phyloP scores from a whole-genome alignment of 176 grass and related monocot genomes.

The Poa annua region DNA sequence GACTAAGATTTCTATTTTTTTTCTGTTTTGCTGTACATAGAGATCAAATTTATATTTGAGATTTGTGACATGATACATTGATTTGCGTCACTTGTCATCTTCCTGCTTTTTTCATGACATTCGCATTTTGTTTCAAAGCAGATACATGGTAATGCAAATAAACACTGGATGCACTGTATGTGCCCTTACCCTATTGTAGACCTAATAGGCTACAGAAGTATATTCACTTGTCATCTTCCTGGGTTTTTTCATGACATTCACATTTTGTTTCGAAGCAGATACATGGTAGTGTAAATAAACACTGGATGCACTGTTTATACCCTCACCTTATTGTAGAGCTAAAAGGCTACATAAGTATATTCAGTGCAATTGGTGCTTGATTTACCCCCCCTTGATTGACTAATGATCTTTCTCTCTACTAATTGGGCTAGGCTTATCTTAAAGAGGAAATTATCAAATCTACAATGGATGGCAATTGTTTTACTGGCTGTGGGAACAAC shows the following conservation, averaged over 20 bases:
- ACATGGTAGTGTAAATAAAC: neutral
- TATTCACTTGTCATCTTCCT: constrained; percentile 17
- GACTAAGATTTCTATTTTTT: neutral
- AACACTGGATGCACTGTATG: neutral
- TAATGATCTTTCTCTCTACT: constrained; percentile 34
- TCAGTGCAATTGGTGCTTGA: neutral
- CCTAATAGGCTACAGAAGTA: neutral
- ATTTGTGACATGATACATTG: neutral
- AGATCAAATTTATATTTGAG: neutral
- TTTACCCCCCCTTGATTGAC: constrained; percentile 32
- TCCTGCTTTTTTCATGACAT: neutral
- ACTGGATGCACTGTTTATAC: neutral
- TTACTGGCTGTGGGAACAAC: constrained; percentile 93
- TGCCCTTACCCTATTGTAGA: neutral
- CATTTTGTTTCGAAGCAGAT: neutral
- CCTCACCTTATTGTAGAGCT: neutral
- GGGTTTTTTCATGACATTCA: neutral
- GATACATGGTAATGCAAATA: neutral
- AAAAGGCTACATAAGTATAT: constrained; percentile 15
- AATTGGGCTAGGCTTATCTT: constrained; percentile 72
- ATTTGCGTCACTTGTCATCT: neutral
- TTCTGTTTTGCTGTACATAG: neutral
- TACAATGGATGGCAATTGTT: constrained; percentile 94
- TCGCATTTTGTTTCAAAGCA: neutral
- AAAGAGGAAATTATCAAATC: constrained; percentile 77